phyloP scores from a whole-genome alignment of 1,139 yeast genomes.

The Yamadazyma sp. region DNA sequence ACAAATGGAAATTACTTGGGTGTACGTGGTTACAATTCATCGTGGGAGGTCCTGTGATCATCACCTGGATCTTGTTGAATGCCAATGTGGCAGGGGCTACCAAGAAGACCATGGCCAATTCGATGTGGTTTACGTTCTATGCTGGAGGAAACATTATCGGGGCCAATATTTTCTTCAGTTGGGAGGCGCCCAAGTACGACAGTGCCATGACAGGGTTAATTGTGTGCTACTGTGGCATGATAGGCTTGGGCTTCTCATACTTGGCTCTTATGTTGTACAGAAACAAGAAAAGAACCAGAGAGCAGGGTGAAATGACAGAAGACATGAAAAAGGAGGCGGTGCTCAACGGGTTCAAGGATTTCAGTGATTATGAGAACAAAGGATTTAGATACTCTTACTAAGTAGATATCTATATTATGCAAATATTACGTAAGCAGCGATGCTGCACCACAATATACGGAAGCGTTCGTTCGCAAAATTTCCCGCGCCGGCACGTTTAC shows the following conservation, averaged over 20 bases:
- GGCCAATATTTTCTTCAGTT: slow-evolving; percentile 27
- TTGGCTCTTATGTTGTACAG: slow-evolving; percentile 19
- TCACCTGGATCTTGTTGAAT: slow-evolving; percentile 28
- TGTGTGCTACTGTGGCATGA: slow-evolving; percentile 25
- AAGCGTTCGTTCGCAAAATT: no score
- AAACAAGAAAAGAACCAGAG: slow-evolving; percentile 22
- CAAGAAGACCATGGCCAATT: slow-evolving; percentile 24
- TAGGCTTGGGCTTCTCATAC: slow-evolving; percentile 22
- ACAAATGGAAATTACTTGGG: slow-evolving; percentile 26
- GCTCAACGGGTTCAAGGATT: slow-evolving; percentile 32
- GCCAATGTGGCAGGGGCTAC: slow-evolving; percentile 28
- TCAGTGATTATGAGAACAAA: slow-evolving; percentile 31
- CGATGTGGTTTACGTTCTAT: slow-evolving; percentile 28
- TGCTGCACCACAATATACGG: not conserved
- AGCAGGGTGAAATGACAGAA: slow-evolving; percentile 25
- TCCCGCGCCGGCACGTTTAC: no score
- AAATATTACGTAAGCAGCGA: not conserved
- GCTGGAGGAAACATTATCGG: slow-evolving; percentile 33
- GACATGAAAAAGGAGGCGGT: slow-evolving; percentile 27
- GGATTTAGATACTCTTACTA: slow-evolving; percentile 26
- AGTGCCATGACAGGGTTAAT: slow-evolving; percentile 25
- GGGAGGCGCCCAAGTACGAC: slow-evolving; percentile 29
- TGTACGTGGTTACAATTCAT: slow-evolving; percentile 37
- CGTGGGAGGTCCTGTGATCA: slow-evolving; percentile 32
- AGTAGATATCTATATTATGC: not conserved